These are phyloP conservation scores for Penicillium rolfsii DNA, from an alignment of 2,329 filamentous ascomycete genomes.

Conservation along the genomic window DNA sequence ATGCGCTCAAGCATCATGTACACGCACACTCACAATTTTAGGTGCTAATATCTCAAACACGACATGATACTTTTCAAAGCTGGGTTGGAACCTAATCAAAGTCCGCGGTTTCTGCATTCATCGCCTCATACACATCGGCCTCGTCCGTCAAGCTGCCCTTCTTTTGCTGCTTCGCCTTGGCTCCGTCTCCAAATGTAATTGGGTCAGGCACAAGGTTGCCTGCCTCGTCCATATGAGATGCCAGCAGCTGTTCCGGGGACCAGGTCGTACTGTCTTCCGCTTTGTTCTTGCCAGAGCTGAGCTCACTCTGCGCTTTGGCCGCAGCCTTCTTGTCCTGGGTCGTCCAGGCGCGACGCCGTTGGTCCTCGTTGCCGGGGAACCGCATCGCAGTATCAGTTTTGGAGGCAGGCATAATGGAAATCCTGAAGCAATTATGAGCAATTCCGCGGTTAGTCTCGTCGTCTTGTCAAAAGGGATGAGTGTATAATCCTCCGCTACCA, in stretches of 20 bases:
- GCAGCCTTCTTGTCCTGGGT: constrained; percentile 32
- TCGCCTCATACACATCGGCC: constrained; percentile 37
- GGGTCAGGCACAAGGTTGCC: constrained; percentile 41
- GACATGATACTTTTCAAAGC: background rate
- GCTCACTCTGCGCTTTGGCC: constrained; percentile 19
- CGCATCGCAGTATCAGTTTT: constrained; percentile 34
- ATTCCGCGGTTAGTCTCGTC: constrained; percentile 5
- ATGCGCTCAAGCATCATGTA: background rate
- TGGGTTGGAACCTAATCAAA: constrained; percentile 30
- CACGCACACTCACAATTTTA: background rate
- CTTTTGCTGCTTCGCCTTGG: constrained; percentile 22
- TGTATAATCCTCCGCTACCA: background rate
- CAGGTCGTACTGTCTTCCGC: constrained; percentile 21
- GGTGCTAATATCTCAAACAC: background rate
- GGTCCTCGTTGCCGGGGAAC: constrained; percentile 26
- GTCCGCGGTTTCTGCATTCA: constrained; percentile 34
- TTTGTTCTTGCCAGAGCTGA: constrained; percentile 11
- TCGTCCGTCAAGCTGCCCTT: constrained; percentile 27
- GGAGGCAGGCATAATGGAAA: constrained; percentile 34
- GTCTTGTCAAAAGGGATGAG: background rate
- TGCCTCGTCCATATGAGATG: constrained; percentile 35
- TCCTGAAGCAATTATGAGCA: background rate
- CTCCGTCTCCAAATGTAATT: constrained; percentile 27
- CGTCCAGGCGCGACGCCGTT: constrained; percentile 28
- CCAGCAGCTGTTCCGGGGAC: constrained; percentile 36